Evolutionary conservation across 1,284 basidiomycete species (phyloP), one percentile per base, ranked within the genome.

Genomic region (Moesziomyces antarcticus): DNA sequence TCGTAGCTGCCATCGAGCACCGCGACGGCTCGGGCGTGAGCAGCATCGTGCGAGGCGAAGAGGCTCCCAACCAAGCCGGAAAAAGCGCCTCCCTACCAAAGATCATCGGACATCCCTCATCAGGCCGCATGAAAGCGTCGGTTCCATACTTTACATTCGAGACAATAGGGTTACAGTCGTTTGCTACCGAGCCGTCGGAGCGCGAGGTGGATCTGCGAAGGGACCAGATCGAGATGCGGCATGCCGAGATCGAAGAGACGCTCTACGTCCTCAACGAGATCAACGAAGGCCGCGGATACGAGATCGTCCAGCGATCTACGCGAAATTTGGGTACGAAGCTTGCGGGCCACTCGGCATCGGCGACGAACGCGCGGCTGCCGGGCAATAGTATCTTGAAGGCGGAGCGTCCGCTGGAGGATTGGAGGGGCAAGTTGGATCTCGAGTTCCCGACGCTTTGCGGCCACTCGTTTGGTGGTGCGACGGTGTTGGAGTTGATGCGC

Each of bases 1-100:
- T 80, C 56, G 87, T 88, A 3, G 85, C 83, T 13, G 86, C 85
- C 2, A 84, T 88, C n/a, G 87, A 88, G 66, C 87, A 87, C 59
- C 82, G 86, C 14, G 87, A 88, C 51, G 87, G 87, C 2, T 86
- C 86, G 0, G 85, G 85, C 25, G 85, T 87, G 7, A 85, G 84
- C 42, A 85, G 84, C 10, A 84, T 81, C 22, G 82, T 86, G 21
- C 51, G 67, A 3, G 67, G 67, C 47, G 56, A 70, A 56, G 67
- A 63, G 30, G 67, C 67, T 3, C 59, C 66, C n/a, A 16, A n/a
- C 4, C 42, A 69, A 8, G 54, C 59, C 5, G 25, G 42, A 8
- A n/a, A 47, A 16, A 10, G 41, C 14, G 50, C 50, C 5, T 44
- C 44, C 3, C 54, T 57, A 11, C 60, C 54, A 4, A 42, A 52